Evolutionary conservation across 129 eudicot genomes (phyloP), one percentile per base, ranked within the genome.

Genomic region (Tagetes erecta): DNA sequence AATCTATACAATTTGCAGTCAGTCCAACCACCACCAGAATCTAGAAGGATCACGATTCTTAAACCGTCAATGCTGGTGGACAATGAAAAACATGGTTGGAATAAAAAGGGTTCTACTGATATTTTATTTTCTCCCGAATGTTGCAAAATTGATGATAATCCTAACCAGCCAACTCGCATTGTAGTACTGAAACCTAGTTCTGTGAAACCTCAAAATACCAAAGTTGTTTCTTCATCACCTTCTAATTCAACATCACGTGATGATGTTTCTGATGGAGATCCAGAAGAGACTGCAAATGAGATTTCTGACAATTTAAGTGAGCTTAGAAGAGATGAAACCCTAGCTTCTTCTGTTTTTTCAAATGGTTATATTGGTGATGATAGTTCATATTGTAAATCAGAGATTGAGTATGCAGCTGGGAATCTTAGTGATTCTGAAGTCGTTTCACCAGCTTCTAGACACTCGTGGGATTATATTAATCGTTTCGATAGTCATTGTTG

Each of bases 321-420:
- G 77, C 87, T 71, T 70, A 81, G 95, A 66, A 80, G 89, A 77
- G 92, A 91, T 33, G 94, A 85, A 70, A 87, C 90, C 52, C 67
- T 84, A 50, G 69, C 79, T 78, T 88, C 97, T 57, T 85, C 97
- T 13, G 91, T 86, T 37, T 75, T 82, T 50, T 91, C 97, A 62
- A 90, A 91, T 64, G 99, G 97, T 74, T 91, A 91, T 68, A 85
- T 76, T 8, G 97, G 94, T 64, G 97, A 95, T 70, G 96, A 85
- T 64, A 95, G 96, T 80, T 91, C 97, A 0, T 91, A 87, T 53
- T 67, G 84, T 73, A 91, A 85, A 81, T 91, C 97, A n/a, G 99
- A 95, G 66, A 81, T 81, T 31, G 96, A 91, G 51, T 86, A 83
- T 74, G 87, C 83, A 6, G 81, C 77, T 35, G 97, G 84, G 41